A percentile compares a stretch with the other conserved stretches of the same genome.
These are phyloP conservation scores for Capronia epimyces DNA, from an alignment of 2,329 filamentous ascomycete genomes.

Conservation along the genomic window DNA sequence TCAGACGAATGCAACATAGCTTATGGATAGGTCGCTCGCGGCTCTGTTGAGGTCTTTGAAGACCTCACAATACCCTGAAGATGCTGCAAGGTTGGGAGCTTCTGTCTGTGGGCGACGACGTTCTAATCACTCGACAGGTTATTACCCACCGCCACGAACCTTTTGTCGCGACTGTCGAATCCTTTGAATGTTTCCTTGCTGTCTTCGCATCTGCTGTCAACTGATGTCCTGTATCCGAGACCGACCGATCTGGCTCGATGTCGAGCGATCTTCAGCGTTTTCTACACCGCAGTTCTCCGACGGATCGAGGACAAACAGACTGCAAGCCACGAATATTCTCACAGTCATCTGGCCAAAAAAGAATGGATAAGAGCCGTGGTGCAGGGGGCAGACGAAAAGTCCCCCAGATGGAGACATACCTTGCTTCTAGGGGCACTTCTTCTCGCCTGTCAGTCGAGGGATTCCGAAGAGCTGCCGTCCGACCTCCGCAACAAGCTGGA, in stretches of 20 bases:
- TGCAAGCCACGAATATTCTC: slow-evolving; percentile 34
- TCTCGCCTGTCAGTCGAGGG: slow-evolving; percentile 55
- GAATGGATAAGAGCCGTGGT: slow-evolving; percentile 57
- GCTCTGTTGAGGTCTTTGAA: slow-evolving; percentile 58
- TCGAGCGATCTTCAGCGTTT: slow-evolving; percentile 55
- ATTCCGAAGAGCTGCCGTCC: slow-evolving; percentile 52
- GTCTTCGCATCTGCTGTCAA: slow-evolving; percentile 54
- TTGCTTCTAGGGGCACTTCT: slow-evolving; percentile 74
- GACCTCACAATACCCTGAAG: slow-evolving; percentile 53
- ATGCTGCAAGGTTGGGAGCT: slow-evolving; percentile 50
- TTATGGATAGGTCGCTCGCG: slow-evolving; percentile 54
- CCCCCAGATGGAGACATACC: slow-evolving; percentile 72
- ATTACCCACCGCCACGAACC: slow-evolving; percentile 48
- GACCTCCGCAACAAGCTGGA: slow-evolving; percentile 64
- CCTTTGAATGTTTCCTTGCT: slow-evolving; percentile 58
- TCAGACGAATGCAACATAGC: not conserved
- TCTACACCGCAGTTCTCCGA: slow-evolving; percentile 55
- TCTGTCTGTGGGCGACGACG: not conserved
- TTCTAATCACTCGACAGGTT: slow-evolving; percentile 37
- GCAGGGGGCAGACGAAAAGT: slow-evolving; percentile 56
- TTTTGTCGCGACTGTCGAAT: slow-evolving; percentile 51
- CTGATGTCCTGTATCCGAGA: slow-evolving; percentile 56
- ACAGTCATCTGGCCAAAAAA: slow-evolving; percentile 50
- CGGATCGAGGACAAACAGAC: slow-evolving; percentile 45
- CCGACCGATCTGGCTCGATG: slow-evolving; percentile 51